Evolutionary conservation across 2,329 filamentous ascomycete species (phyloP).

Genomic region (Rhynchosporium graminicola): DNA sequence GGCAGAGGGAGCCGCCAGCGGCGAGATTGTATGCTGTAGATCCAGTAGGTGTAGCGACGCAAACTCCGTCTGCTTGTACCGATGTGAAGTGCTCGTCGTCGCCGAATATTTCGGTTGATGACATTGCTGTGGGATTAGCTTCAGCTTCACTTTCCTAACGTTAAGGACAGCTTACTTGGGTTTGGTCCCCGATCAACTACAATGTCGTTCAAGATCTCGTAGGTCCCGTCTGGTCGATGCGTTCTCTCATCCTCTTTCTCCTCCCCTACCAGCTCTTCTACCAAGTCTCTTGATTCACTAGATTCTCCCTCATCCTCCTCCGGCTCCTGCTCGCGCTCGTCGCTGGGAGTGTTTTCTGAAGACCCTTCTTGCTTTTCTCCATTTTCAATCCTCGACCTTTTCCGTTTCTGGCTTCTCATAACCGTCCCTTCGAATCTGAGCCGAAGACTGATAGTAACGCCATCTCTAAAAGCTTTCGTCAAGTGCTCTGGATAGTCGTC

Average conservation of each 20-base stretch:
- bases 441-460: slow-evolving; percentile 84
- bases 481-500: slow-evolving; percentile 70
- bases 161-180: slow-evolving; percentile 61
- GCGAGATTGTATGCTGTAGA: slow-evolving; percentile 95
- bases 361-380: slow-evolving; percentile 15
- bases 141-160: background rate
- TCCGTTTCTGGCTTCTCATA: slow-evolving; percentile 71
- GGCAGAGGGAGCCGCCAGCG: slow-evolving; percentile 90
- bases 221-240: slow-evolving; percentile 79
- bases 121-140: slow-evolving; percentile 66
- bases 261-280: slow-evolving; percentile 87
- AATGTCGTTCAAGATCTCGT: slow-evolving; percentile 94
- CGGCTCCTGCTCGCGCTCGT: slow-evolving; percentile 37
- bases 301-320: slow-evolving; percentile 46
- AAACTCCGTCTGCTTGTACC: slow-evolving; percentile 88
- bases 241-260: slow-evolving; percentile 82
- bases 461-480: slow-evolving; percentile 71
- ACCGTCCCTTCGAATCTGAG: slow-evolving; percentile 91
- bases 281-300: slow-evolving; percentile 62
- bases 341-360: slow-evolving; percentile 25
- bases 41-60: slow-evolving; percentile 90
- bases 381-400: slow-evolving; percentile 36
- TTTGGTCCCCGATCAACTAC: slow-evolving; percentile 94
- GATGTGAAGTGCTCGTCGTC: slow-evolving; percentile 93
- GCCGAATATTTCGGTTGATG: slow-evolving; percentile 86